These are phyloP conservation scores for Coelastrella sp. DNA, from an alignment of 139 green algal species.

Conservation along the genomic window DNA sequence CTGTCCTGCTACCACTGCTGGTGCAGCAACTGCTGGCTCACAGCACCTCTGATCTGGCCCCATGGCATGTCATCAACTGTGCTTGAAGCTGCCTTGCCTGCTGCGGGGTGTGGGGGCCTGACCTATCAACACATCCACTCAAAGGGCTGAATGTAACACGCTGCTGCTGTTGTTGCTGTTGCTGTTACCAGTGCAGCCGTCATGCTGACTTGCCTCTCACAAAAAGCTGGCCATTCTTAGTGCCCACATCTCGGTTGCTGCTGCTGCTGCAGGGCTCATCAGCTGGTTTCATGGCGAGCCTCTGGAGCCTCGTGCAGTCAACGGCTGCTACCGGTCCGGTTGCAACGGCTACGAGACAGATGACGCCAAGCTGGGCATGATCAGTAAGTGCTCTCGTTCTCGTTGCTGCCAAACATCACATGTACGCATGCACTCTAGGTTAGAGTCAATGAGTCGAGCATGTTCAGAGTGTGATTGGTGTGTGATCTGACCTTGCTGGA, in stretches of 20 bases:
- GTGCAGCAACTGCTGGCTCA: neutral
- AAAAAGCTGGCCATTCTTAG: no score
- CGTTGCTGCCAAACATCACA: neutral
- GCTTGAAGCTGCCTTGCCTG: no score
- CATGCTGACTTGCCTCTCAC: no score
- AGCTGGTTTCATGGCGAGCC: neutral
- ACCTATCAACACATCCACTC: neutral
- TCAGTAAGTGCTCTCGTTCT: neutral
- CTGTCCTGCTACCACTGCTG: neutral
- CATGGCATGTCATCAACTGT: no score
- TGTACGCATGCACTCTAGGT: neutral
- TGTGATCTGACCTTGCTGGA: no score
- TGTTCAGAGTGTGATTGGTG: no score
- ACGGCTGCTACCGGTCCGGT: neutral
- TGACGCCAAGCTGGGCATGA: neutral
- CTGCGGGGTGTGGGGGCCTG: neutral
- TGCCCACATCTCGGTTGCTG: neutral
- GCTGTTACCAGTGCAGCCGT: neutral
- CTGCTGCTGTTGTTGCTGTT: neutral
- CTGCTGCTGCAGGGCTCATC: neutral
- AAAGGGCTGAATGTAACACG: neutral
- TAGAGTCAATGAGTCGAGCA: no score
- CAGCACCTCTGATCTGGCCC: neutral
- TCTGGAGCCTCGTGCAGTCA: neutral
- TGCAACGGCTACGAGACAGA: neutral